These are phyloP conservation scores for Apiotrichum montevideense DNA, from an alignment of 1,284 basidiomycete species.

Conservation along the genomic window DNA sequence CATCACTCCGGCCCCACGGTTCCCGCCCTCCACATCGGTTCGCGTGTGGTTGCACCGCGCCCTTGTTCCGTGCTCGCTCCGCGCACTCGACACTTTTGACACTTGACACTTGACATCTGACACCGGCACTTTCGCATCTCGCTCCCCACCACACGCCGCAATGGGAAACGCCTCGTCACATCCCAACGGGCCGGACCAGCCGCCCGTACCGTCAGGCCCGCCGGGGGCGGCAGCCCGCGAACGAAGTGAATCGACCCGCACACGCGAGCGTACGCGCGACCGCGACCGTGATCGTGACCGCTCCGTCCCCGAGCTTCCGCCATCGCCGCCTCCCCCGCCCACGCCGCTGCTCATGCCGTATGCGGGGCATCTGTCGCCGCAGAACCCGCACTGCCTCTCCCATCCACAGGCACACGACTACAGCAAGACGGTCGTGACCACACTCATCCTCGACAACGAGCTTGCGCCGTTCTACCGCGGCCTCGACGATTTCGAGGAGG, in stretches of 20 bases:
- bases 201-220: not conserved
- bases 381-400: slow-evolving; percentile 77
- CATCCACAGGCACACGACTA: slow-evolving; percentile 64
- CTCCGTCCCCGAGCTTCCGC: slow-evolving; percentile 22
- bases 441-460: slow-evolving; percentile 77
- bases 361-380: slow-evolving; percentile 70
- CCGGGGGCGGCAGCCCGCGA: not conserved
- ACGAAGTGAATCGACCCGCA: not conserved
- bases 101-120: too few species aligned
- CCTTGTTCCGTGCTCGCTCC: too few species aligned
- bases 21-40: too few species aligned
- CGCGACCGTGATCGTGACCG: slow-evolving; percentile 1
- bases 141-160: not conserved
- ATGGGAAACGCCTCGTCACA: slow-evolving; percentile 39
- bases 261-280: not conserved
- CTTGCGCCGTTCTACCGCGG: slow-evolving; percentile 95
- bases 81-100: too few species aligned
- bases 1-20: too few species aligned
- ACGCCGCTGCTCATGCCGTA: slow-evolving; percentile 54
- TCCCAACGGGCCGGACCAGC: not conserved
- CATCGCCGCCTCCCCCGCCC: slow-evolving; percentile 54
- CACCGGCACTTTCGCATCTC: too few species aligned
- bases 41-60: too few species aligned
- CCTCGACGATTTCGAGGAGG: slow-evolving; percentile 82
- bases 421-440: slow-evolving; percentile 77